Conservation (phyloP, 192 early-diverging fungal genomes). For the Linderina pennispora region DNA sequence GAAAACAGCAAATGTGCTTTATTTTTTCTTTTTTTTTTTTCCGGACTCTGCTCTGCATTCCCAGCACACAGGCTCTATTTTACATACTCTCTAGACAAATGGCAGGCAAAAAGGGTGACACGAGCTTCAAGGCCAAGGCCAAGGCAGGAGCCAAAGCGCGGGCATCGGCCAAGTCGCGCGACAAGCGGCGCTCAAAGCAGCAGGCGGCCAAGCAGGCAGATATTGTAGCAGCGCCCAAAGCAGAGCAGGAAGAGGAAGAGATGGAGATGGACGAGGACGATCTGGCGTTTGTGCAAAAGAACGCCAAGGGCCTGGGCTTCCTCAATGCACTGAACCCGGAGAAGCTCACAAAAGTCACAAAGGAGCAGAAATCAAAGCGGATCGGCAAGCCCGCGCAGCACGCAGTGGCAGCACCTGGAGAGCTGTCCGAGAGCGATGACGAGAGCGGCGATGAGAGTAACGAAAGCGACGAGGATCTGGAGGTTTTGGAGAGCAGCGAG, state of each 20-base stretch:
- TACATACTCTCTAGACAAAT: too few species aligned
- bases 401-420: conserved; percentile 2
- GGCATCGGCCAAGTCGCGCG: neutral
- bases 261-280: conserved; percentile 36
- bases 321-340: conserved; percentile 25
- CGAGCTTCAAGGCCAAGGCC: conserved; percentile 8
- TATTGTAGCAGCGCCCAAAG: neutral
- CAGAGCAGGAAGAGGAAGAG: conserved; percentile 16
- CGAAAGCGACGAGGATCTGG: conserved; percentile 23
- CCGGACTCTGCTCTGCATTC: too few species aligned
- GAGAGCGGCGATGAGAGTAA: conserved; percentile 3
- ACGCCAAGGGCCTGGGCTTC: conserved; percentile 25
- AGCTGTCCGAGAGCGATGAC: conserved; percentile 20
- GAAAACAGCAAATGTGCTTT: too few species aligned
- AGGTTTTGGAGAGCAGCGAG: conserved; percentile 17
- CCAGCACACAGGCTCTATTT: too few species aligned
- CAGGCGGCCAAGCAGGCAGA: conserved; percentile 1
- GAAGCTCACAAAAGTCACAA: conserved; percentile 19
- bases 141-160: conserved; percentile 1
- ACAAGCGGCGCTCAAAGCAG: conserved; percentile 17
- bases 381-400: neutral
- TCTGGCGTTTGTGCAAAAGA: conserved; percentile 34
- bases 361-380: conserved; percentile 27
- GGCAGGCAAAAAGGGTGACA: conserved; percentile 3
- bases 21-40: too few species aligned